Evolutionary conservation across 2,329 filamentous ascomycete species (phyloP).

Genomic region (Sordariomycetes sp.): DNA sequence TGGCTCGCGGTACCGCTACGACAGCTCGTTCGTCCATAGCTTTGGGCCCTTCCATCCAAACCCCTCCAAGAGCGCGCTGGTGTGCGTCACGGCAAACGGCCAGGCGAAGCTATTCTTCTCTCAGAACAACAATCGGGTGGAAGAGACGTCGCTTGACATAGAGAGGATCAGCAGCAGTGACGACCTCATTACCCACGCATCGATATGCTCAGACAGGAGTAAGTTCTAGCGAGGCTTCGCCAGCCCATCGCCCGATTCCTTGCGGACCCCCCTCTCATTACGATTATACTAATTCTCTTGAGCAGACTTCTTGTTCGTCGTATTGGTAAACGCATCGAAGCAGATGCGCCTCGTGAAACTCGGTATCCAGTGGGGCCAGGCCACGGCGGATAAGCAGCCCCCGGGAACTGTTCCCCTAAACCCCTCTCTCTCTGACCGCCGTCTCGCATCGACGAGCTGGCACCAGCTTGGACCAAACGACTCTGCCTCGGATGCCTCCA

Average conservation of each 20-base stretch:
- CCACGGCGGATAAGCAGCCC: slow-evolving; percentile 40
- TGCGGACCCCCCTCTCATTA: no score
- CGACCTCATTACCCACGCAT: slow-evolving; percentile 68
- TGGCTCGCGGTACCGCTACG: slow-evolving; percentile 53
- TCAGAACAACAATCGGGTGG: slow-evolving; percentile 58
- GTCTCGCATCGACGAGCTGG: slow-evolving; percentile 45
- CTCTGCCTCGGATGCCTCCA: slow-evolving; percentile 30
- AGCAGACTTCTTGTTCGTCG: slow-evolving; percentile 24
- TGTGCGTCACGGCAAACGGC: slow-evolving; percentile 66
- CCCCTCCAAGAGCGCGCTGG: slow-evolving; percentile 55
- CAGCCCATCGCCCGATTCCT: neutral
- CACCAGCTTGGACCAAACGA: slow-evolving; percentile 31
- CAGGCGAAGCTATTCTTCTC: slow-evolving; percentile 65
- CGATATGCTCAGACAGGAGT: slow-evolving; percentile 65
- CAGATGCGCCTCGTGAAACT: slow-evolving; percentile 65
- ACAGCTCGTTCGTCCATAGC: slow-evolving; percentile 50
- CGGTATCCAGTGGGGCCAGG: slow-evolving; percentile 58
- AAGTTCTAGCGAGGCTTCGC: slow-evolving; percentile 11
- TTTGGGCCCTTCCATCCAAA: slow-evolving; percentile 63
- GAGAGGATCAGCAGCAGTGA: slow-evolving; percentile 60
- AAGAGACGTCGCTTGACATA: slow-evolving; percentile 60
- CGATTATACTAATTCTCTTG: neutral
- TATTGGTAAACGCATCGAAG: slow-evolving; percentile 54
- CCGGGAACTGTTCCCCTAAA: slow-evolving; percentile 32
- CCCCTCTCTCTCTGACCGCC: slow-evolving; percentile 39